These are phyloP conservation scores for Stephania japonica DNA, from an alignment of 164 flowering plant genomes.

Conservation along the genomic window DNA sequence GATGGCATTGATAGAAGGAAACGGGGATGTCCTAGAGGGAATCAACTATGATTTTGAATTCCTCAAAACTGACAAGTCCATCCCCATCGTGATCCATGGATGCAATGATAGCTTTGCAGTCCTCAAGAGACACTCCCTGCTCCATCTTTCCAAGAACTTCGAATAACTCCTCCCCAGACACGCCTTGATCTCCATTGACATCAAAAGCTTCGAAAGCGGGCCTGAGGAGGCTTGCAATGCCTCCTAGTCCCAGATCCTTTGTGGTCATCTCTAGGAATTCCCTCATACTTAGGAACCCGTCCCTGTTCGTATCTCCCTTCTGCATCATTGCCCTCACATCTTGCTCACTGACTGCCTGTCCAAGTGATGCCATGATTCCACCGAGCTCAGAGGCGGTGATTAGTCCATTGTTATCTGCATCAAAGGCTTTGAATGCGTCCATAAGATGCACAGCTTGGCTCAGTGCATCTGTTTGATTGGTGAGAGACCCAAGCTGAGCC, in stretches of 20 bases:
- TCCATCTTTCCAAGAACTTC: slow-evolving; percentile 20
- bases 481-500: slow-evolving; percentile 33
- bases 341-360: slow-evolving; percentile 31
- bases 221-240: slow-evolving; percentile 18
- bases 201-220: slow-evolving; percentile 25
- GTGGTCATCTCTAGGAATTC: slow-evolving; percentile 54
- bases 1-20: neutral
- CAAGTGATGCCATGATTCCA: slow-evolving; percentile 44
- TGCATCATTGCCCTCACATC: slow-evolving; percentile 43
- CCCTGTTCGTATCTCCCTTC: slow-evolving; percentile 32
- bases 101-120: slow-evolving; percentile 30
- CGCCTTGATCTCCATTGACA: slow-evolving; percentile 22
- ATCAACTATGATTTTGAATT: slow-evolving; percentile 32
- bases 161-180: slow-evolving; percentile 36
- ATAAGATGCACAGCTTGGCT: slow-evolving; percentile 33
- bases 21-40: slow-evolving; percentile 22
- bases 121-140: slow-evolving; percentile 23
- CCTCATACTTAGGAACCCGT: slow-evolving; percentile 36
- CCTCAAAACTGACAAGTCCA: slow-evolving; percentile 36
- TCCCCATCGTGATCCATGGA: slow-evolving; percentile 45
- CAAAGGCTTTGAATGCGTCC: slow-evolving; percentile 53
- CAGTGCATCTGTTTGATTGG: slow-evolving; percentile 32
- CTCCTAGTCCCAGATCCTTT: slow-evolving; percentile 33
- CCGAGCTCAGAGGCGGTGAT: slow-evolving; percentile 42
- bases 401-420: slow-evolving; percentile 43